Conservation (phyloP, 2,329 filamentous ascomycete genomes). For the Raffaelea ambrosiae region DNA sequence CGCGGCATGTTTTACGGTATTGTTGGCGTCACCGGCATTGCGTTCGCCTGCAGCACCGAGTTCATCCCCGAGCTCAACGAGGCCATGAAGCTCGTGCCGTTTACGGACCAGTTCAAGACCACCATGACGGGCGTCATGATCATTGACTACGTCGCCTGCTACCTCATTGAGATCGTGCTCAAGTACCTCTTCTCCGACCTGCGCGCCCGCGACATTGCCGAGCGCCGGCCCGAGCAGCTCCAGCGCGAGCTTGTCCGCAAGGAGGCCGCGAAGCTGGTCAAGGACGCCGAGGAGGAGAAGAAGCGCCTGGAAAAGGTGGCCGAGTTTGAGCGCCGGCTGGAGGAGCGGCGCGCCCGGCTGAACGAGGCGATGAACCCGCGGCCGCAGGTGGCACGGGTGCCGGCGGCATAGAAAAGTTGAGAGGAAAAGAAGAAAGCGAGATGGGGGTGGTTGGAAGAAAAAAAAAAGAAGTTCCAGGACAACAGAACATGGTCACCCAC, state of each 20-base stretch:
- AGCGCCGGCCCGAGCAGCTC: conserved; percentile 78
- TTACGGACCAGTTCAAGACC: conserved; percentile 78
- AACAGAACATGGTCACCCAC: too few relatives aligned
- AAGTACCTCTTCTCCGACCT: conserved; percentile 87
- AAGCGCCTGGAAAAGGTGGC: conserved; percentile 46
- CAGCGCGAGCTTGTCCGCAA: conserved; percentile 65
- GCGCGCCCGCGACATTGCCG: conserved; percentile 85
- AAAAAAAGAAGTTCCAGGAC: too few relatives aligned
- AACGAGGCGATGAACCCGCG: conserved; percentile 35
- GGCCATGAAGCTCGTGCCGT: conserved; percentile 85
- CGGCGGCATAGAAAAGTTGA: too few relatives aligned
- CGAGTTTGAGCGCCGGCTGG: conserved; percentile 50
- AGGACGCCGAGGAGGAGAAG: conserved; percentile 42
- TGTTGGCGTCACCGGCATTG: conserved; percentile 77
- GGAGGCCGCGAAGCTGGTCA: conserved; percentile 42
- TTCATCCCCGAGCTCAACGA: conserved; percentile 93
- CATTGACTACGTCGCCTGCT: conserved; percentile 80
- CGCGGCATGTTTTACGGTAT: conserved; percentile 98
- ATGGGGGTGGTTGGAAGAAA: too few relatives aligned
- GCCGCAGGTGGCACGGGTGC: not conserved
- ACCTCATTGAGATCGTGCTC: conserved; percentile 74
- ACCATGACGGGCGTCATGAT: conserved; percentile 81
- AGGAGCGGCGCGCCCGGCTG: conserved; percentile 33
- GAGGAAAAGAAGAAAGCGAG: too few relatives aligned
- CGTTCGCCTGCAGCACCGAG: conserved; percentile 91